A percentile compares a stretch with the other conserved stretches of the same genome.
phyloP scores from a whole-genome alignment of 2,329 filamentous ascomycete species.

The Daldinia sp. region DNA sequence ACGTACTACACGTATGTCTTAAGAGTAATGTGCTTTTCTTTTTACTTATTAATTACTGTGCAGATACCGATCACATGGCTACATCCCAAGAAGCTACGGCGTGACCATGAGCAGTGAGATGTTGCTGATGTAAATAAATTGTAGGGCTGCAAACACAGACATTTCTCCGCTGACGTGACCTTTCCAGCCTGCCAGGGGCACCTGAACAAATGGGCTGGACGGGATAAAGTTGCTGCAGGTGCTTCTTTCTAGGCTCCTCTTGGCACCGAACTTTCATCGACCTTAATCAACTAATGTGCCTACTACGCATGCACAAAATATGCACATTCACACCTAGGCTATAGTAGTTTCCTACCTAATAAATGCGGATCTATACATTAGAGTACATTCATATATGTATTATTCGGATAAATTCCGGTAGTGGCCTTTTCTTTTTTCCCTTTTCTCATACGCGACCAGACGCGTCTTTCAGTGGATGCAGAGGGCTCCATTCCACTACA shows the following conservation, averaged over 20 bases:
- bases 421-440: background rate
- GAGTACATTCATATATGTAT: background rate
- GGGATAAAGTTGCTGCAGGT: conserved; percentile 36
- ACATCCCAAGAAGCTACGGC: conserved; percentile 2
- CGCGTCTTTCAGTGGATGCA: conserved; percentile 10
- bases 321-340: background rate
- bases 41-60: conserved; percentile 8
- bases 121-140: conserved; percentile 28
- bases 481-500: background rate
- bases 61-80: conserved; percentile 11
- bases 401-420: conserved; percentile 31
- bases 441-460: conserved; percentile 15
- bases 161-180: conserved; percentile 37
- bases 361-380: background rate
- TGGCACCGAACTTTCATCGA: conserved; percentile 23
- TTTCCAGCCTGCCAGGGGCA: conserved; percentile 28
- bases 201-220: conserved; percentile 24
- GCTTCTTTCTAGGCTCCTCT: conserved; percentile 33
- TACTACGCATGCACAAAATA: conserved; percentile 9
- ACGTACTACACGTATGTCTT: background rate
- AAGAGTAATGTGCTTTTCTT: background rate
- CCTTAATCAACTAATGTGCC: background rate
- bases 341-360: background rate
- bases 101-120: conserved; percentile 25
- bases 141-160: conserved; percentile 37